These are phyloP conservation scores for Aspergillus quadrilineatus DNA, from an alignment of 2,329 filamentous ascomycete genomes.

Conservation along the genomic window DNA sequence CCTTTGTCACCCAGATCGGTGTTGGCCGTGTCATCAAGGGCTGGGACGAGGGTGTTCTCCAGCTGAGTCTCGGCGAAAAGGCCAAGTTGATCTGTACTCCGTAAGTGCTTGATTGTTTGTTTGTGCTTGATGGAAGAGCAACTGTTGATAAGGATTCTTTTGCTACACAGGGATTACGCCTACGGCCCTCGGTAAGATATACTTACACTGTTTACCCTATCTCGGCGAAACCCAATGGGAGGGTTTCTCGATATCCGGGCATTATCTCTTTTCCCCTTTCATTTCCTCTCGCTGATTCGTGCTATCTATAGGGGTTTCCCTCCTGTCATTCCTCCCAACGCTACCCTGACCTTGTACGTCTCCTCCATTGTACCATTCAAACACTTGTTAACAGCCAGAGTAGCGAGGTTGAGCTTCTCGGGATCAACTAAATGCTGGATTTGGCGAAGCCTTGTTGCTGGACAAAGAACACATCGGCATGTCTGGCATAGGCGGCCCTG, in stretches of 20 bases:
- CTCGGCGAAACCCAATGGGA: not conserved
- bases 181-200: slow-evolving; percentile 34
- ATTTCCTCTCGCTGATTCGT: not conserved
- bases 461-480: not conserved
- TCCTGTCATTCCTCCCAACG: slow-evolving; percentile 70
- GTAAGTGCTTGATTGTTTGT: slow-evolving; percentile 49
- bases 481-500: not conserved
- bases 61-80: slow-evolving; percentile 91
- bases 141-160: slow-evolving; percentile 5
- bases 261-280: not conserved
- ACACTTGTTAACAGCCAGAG: not conserved
- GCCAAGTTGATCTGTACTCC: slow-evolving; percentile 76
- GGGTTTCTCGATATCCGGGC: not conserved
- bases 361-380: not conserved
- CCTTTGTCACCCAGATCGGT: slow-evolving; percentile 78
- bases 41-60: slow-evolving; percentile 80
- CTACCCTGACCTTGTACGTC: slow-evolving; percentile 79
- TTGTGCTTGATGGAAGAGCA: not conserved
- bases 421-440: slow-evolving; percentile 9
- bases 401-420: slow-evolving; percentile 12
- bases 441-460: not conserved
- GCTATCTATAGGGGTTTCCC: slow-evolving; percentile 62
- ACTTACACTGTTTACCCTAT: not conserved
- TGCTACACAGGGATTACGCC: slow-evolving; percentile 34
- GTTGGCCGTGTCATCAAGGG: slow-evolving; percentile 81